Evolutionary conservation across 1,139 yeast genomes (phyloP), one percentile per base, ranked within the genome.

Genomic region (Hyphopichia buzzinii): DNA sequence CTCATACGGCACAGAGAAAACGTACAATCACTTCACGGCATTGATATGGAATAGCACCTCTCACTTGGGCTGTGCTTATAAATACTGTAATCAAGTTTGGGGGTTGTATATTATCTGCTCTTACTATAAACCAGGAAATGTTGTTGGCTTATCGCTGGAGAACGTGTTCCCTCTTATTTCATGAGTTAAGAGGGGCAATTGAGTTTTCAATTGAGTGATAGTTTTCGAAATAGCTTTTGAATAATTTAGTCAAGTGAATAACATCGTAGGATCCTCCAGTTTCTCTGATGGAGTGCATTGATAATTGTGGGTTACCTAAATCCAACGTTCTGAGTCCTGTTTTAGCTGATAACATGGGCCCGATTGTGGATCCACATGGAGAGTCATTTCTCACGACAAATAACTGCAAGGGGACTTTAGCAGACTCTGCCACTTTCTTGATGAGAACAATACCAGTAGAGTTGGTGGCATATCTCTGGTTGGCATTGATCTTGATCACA

Each of bases 311-410:
- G 55, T 88, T 89, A 38, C 98, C 98, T 40, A 92, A 67, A 60
- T 92, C 98, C 42, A 92, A 64, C 3, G 97, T 88, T 55, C 95
- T 76, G 33, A 92, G 75, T 35, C 98, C 98, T 33, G 92, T 73
- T 50, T 85, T 85, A 3, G 96, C 84, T 23, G 96, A 83, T 42
- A 92, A 67, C 57, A 89, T 84, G 17, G 98, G 97, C 1, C 98
- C 98, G 52, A 92, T 92, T 2, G 98, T 92, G 3, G 96, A 84
- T 2, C 98, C 98, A 63, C 97, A 92, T 3, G 97, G 87, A 1
- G 95, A 81, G 51, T 86, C 96, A 55, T 92, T 92, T 42, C 94
- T 76, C 17, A 85, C 95, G 22, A 90, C 97, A 66, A 92, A 89
- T 40, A 89, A 58, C 55, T 84, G 94, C 41, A 85, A 62, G 10